A percentile compares a stretch with the other conserved stretches of the same genome.
Conservation (phyloP, 106 monocot genomes). For the Apostasia ramifera region DNA sequence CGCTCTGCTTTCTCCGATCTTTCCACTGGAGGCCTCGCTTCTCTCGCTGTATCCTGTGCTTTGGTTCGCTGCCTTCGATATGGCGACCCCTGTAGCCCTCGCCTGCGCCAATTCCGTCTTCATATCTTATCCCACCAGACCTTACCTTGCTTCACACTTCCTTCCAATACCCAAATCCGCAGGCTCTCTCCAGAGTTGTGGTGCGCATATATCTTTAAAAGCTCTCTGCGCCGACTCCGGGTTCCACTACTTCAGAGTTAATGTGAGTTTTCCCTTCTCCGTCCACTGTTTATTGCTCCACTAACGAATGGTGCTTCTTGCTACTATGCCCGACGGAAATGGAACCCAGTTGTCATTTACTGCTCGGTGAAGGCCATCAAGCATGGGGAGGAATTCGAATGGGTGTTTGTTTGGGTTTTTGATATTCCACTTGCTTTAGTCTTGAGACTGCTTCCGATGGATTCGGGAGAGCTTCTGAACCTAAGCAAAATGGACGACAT, state of each 20-base stretch:
- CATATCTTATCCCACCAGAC: neutral
- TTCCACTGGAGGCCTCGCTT: too few species aligned
- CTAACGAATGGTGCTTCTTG: neutral
- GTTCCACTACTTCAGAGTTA: neutral
- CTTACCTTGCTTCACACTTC: neutral
- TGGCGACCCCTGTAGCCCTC: neutral
- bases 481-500: too few species aligned
- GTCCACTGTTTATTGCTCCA: neutral
- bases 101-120: slow-evolving; percentile 1
- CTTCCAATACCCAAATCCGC: neutral
- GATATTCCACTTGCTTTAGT: neutral
- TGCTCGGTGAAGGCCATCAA: neutral
- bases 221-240: neutral
- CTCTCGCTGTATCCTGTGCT: too few species aligned
- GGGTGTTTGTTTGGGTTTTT: neutral
- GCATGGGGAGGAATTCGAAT: too few species aligned
- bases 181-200: neutral
- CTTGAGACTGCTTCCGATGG: too few species aligned
- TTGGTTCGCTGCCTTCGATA: neutral
- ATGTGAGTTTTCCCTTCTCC: slow-evolving; percentile 5
- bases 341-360: neutral
- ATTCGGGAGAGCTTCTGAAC: too few species aligned
- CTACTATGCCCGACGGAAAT: neutral
- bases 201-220: neutral
- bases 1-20: too few species aligned